Conservation (phyloP, 345 rosid species). For the Theobroma cacao region DNA sequence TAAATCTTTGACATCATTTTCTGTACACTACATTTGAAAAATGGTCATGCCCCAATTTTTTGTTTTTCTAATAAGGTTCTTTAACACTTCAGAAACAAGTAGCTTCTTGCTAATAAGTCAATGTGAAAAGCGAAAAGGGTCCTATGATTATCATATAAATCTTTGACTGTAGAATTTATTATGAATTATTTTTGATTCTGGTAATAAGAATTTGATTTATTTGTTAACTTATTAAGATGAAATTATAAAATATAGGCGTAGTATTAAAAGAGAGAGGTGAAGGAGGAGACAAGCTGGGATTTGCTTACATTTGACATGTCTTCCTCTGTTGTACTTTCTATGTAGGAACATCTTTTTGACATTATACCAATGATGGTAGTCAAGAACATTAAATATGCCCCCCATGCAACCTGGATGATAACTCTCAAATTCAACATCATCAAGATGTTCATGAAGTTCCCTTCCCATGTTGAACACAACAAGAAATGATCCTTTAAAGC, state of each 20-base stretch:
- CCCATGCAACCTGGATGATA: conserved; percentile 56
- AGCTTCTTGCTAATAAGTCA: too few species aligned
- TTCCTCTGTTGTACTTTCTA: conserved; percentile 34
- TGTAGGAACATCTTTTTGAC: conserved; percentile 28
- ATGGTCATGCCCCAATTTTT: not conserved
- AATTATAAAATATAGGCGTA: too few species aligned
- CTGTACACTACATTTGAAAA: not conserved
- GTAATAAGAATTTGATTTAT: not conserved
- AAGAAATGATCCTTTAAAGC: conserved; percentile 9
- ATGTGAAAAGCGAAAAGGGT: too few species aligned
- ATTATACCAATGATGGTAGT: conserved; percentile 48
- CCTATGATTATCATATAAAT: not conserved
- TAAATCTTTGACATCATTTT: too few species aligned
- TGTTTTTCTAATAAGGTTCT: not conserved
- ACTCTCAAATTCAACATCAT: conserved; percentile 27
- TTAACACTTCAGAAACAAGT: not conserved
- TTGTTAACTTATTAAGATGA: not conserved
- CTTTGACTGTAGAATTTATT: not conserved
- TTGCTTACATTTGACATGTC: conserved; percentile 41
- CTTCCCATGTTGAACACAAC: conserved; percentile 38
- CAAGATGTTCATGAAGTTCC: conserved; percentile 34
- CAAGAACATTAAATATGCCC: conserved; percentile 58
- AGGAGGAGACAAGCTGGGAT: conserved; percentile 4
- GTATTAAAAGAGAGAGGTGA: not conserved
- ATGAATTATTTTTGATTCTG: too few species aligned